Percentiles rank a stretch among this genome's conserved stretches.
These are phyloP conservation scores for Citrullus mucosospermus DNA, from an alignment of 306 rosid species.

Conservation along the genomic window DNA sequence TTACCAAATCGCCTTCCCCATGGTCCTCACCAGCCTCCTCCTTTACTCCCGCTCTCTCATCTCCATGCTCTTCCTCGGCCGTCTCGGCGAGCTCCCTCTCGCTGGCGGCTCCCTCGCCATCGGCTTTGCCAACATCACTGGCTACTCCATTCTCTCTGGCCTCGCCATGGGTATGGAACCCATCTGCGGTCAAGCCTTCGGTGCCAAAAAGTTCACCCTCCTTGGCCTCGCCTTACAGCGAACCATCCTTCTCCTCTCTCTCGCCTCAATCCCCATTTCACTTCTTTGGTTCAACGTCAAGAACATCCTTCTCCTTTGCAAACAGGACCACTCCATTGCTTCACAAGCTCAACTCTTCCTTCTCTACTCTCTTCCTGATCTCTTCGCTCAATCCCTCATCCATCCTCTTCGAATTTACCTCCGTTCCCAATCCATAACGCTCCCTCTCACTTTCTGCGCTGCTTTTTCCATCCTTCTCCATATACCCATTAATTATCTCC, in stretches of 20 bases:
- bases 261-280: conserved; percentile 63
- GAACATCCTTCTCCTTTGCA: conserved; percentile 42
- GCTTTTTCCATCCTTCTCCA: conserved; percentile 51
- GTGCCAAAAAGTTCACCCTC: conserved; percentile 46
- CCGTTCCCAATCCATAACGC: conserved; percentile 67
- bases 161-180: conserved; percentile 94
- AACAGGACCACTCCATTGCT: conserved; percentile 64
- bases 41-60: conserved; percentile 77
- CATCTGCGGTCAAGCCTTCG: conserved; percentile 81
- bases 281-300: conserved; percentile 70
- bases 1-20: conserved; percentile 53
- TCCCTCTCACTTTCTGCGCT: conserved; percentile 74
- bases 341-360: conserved; percentile 56
- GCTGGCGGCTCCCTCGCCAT: conserved; percentile 85
- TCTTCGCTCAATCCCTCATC: conserved; percentile 60
- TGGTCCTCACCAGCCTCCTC: conserved; percentile 68
- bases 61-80: conserved; percentile 87
- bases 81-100: conserved; percentile 56
- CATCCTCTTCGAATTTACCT: conserved; percentile 88
- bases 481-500: conserved; percentile 61
- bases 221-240: conserved; percentile 73
- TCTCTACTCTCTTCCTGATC: conserved; percentile 78
- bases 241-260: conserved; percentile 40
- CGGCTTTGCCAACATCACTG: conserved; percentile 86
- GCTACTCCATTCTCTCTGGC: conserved; percentile 83